Conservation (phyloP, 768 basidiomycete species). For the Pulveroboletus sp. region DNA sequence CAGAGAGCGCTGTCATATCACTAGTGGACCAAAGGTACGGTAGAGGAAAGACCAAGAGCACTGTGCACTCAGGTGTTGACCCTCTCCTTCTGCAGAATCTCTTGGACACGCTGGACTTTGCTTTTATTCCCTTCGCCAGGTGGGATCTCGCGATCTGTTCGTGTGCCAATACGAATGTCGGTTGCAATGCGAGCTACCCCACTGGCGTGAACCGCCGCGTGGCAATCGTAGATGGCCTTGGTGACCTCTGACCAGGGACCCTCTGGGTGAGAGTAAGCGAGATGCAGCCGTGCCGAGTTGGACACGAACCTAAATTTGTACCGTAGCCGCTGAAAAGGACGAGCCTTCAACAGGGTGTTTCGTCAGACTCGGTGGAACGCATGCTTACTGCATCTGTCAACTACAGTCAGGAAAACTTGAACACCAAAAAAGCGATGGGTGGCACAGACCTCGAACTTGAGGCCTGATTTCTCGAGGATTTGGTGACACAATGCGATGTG, state of each 20-base stretch:
- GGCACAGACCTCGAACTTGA: constrained; percentile 69
- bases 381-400: constrained; percentile 38
- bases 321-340: constrained; percentile 69
- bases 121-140: constrained; percentile 69
- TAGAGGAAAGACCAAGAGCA: too few relatives aligned
- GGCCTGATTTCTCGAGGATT: constrained; percentile 76
- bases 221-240: constrained; percentile 87
- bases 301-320: constrained; percentile 69
- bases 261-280: constrained; percentile 37
- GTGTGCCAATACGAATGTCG: constrained; percentile 93
- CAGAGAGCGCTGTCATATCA: background rate
- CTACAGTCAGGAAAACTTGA: background rate
- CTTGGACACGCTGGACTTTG: constrained; percentile 79
- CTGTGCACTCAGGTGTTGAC: background rate
- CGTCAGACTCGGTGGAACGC: background rate
- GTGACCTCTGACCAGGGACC: constrained; percentile 85
- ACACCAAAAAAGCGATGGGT: background rate
- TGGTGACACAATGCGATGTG: constrained; percentile 80
- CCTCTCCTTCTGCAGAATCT: constrained; percentile 53
- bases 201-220: constrained; percentile 76
- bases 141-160: constrained; percentile 61
- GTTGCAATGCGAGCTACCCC: constrained; percentile 79
- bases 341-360: constrained; percentile 33
- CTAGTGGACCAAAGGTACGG: too few relatives aligned
- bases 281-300: background rate